Base-by-base conservation (phyloP, 2,329 filamentous ascomycete genomes). In the Hirsutella rhossiliensis region DNA sequence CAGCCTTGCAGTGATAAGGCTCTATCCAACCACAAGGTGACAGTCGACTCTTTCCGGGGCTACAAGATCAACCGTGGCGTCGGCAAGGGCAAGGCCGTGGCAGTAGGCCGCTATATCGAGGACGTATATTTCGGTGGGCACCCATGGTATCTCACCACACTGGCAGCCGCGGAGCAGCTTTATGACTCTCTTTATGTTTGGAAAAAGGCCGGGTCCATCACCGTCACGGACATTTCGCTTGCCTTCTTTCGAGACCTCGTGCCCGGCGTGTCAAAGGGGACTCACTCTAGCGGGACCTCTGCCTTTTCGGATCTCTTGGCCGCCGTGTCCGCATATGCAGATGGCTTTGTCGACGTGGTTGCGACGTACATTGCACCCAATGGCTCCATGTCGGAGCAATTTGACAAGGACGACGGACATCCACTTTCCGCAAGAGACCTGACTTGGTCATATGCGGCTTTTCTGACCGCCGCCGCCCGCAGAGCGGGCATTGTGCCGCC, bases 71-170 rank as follows among this genome's bases (percentile, higher is more conserved):
- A 92, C 65, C 67, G 65, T 5, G 82, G 78, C 5, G 76, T 81
- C 42, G 53, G 73, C 2, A 61, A 72, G 29, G 79, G 81, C 18
- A 61, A 63, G 15, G 82, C 82, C 8, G 69, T 78, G 11, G 72
- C 77, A 7, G 66, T 83, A 6, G 82, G 83, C 38, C 69, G 83
- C 47, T 87, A 87, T 56, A 63, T 78, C 0, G 82, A 86, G 59
- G 85, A 94, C 52, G 62, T 69, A 4, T 92, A 90, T 62, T 83
- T 81, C 60, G 77, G 77, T 47, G 85, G 84, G 1, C 88, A 92
- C 59, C 86, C 86, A 2, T 92, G 86, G 86, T 85, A 87, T 54
- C 71, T 90, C 12, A 75, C 75, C 53, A 90, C 83, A 1, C 69
- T 87, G 28, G 84, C 84, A 2, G 84, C 84, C 0, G 87, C 85